These are phyloP conservation scores for Diplodia scrobiculata DNA, from an alignment of 2,329 filamentous ascomycete species.

Conservation along the genomic window DNA sequence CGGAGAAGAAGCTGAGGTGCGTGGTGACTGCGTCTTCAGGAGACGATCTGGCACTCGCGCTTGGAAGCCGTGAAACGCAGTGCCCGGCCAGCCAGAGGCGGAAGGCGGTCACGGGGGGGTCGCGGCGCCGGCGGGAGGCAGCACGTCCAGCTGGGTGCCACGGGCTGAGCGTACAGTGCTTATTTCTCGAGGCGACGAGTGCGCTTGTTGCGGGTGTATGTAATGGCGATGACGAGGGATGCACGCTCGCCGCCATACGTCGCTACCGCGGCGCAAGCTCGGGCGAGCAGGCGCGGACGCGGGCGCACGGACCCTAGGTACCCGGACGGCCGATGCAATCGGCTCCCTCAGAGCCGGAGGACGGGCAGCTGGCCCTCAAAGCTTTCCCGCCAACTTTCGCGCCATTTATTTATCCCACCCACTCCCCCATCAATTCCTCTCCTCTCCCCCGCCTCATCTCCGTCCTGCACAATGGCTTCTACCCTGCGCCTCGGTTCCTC, in stretches of 20 bases:
- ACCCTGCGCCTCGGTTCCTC: constrained; percentile 78
- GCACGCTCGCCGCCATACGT: constrained; percentile 13
- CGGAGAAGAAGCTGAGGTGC: constrained; percentile 4
- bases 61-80: constrained; percentile 27
- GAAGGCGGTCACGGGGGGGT: constrained; percentile 26
- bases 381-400: constrained; percentile 32
- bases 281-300: background rate
- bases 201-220: constrained; percentile 12
- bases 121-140: constrained; percentile 8
- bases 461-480: constrained; percentile 69
- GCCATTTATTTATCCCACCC: constrained; percentile 36
- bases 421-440: constrained; percentile 42
- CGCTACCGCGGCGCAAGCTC: background rate
- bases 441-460: constrained; percentile 39
- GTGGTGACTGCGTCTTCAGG: constrained; percentile 25
- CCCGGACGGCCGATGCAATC: constrained; percentile 8
- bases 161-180: constrained; percentile 23
- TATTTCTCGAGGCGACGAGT: constrained; percentile 26
- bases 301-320: constrained; percentile 1
- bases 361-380: constrained; percentile 20
- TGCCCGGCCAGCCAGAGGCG: constrained; percentile 24
- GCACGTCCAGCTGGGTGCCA: constrained; percentile 25
- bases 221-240: constrained; percentile 25
- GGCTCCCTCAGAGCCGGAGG: background rate
- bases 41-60: constrained; percentile 26